phyloP scores from a whole-genome alignment of 2,329 filamentous ascomycete species.

The Aureobasidium zeae region DNA sequence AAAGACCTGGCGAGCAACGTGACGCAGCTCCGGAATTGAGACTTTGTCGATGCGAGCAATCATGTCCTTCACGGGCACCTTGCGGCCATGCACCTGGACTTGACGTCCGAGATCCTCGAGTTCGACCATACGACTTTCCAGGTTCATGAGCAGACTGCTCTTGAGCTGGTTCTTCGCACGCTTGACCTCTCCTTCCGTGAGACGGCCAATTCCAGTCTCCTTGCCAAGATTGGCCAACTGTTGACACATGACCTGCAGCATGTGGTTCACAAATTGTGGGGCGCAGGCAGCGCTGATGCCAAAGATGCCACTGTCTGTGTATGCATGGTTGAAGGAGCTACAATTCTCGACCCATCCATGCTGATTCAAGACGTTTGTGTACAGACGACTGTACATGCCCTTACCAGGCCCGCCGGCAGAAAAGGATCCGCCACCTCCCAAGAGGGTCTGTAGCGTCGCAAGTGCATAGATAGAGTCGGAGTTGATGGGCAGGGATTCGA shows the following conservation, averaged over 20 bases:
- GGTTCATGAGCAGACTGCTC: conserved; percentile 87
- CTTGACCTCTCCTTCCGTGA: conserved; percentile 69
- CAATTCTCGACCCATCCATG: conserved; percentile 96
- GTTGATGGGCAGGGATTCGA: conserved; percentile 85
- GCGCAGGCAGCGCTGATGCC: conserved; percentile 83
- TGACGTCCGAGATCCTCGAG: conserved; percentile 90
- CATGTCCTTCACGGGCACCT: conserved; percentile 90
- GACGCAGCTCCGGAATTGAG: conserved; percentile 67
- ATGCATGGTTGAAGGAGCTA: conserved; percentile 93
- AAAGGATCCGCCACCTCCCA: conserved; percentile 93
- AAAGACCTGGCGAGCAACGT: conserved; percentile 71
- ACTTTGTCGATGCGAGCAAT: conserved; percentile 74
- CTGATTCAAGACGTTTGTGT: conserved; percentile 96
- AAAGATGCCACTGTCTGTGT: conserved; percentile 91
- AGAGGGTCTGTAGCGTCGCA: conserved; percentile 87
- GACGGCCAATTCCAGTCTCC: conserved; percentile 61
- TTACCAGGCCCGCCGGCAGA: conserved; percentile 94
- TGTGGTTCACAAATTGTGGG: conserved; percentile 65
- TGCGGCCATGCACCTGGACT: conserved; percentile 91
- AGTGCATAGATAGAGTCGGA: conserved; percentile 93
- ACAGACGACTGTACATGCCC: conserved; percentile 97
- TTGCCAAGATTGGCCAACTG: conserved; percentile 72
- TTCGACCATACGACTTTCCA: conserved; percentile 95
- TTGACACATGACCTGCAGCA: conserved; percentile 93
- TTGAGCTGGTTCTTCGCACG: conserved; percentile 96